Conservation (phyloP, 768 basidiomycete species). For the Galerina sulciceps region DNA sequence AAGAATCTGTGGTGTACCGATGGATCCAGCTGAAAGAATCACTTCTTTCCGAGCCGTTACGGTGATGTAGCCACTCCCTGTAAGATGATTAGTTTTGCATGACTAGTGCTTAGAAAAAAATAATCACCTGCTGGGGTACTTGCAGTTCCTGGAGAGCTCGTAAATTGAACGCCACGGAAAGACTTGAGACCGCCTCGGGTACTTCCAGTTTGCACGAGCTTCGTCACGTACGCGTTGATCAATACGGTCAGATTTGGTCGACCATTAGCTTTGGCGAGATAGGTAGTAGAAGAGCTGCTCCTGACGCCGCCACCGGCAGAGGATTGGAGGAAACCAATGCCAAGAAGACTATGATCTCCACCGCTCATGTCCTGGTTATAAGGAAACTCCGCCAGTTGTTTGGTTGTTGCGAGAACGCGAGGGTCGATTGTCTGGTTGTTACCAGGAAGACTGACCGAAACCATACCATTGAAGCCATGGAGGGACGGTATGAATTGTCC, state of each 20-base stretch:
- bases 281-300: slow-evolving; percentile 41
- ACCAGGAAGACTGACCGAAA: slow-evolving; percentile 35
- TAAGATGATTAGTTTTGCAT: not conserved
- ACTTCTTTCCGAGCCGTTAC: slow-evolving; percentile 34
- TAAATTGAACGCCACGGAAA: slow-evolving; percentile 24
- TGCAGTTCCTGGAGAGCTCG: slow-evolving; percentile 1
- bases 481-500: slow-evolving; percentile 37
- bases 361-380: slow-evolving; percentile 39
- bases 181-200: slow-evolving; percentile 11
- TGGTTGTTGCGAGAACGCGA: slow-evolving; percentile 39
- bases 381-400: slow-evolving; percentile 36
- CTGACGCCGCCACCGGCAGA: slow-evolving; percentile 35
- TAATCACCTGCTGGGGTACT: slow-evolving; percentile 8
- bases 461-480: slow-evolving; percentile 38
- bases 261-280: slow-evolving; percentile 29
- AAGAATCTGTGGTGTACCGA: slow-evolving; percentile 35
- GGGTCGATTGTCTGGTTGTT: slow-evolving; percentile 33
- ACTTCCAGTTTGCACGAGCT: slow-evolving; percentile 26
- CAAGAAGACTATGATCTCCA: slow-evolving; percentile 30
- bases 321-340: slow-evolving; percentile 38
- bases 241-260: slow-evolving; percentile 42
- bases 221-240: slow-evolving; percentile 32
- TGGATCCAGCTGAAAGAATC: slow-evolving; percentile 41
- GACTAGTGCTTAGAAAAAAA: not conserved
- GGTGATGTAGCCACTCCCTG: slow-evolving; percentile 5